Conservation (phyloP, 2,329 filamentous ascomycete species). For the Helicocarpus griseus region DNA sequence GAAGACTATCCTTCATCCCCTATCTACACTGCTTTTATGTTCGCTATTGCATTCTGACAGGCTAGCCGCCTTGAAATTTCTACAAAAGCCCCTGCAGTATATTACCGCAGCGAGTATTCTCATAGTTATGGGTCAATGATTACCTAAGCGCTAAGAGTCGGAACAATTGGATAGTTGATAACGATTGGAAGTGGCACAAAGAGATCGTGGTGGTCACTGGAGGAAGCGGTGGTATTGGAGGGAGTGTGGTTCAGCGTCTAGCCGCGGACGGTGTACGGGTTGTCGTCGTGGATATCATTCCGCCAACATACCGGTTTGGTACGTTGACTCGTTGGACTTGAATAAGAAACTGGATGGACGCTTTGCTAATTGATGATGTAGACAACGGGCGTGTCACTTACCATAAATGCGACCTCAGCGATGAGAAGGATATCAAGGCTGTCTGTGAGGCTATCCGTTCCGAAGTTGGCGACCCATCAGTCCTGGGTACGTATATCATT, state of each 20-base stretch:
- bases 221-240: conserved; percentile 36
- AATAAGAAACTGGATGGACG: not conserved
- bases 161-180: conserved; percentile 17
- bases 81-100: not conserved
- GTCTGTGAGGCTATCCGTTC: not conserved
- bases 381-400: not conserved
- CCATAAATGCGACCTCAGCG: not conserved
- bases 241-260: conserved; percentile 23
- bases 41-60: conserved; percentile 2
- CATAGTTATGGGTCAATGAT: conserved; percentile 13
- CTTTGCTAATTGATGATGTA: not conserved
- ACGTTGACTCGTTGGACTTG: conserved; percentile 20
- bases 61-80: not conserved
- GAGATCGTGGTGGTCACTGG: conserved; percentile 40
- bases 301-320: conserved; percentile 13
- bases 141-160: conserved; percentile 10
- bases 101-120: not conserved
- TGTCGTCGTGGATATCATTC: conserved; percentile 27
- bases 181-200: conserved; percentile 28
- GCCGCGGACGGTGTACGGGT: conserved; percentile 21
- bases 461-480: conserved; percentile 34
- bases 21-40: not conserved
- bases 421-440: not conserved
- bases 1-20: conserved; percentile 11
- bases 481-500: conserved; percentile 18